These are phyloP conservation scores for Aspergillus sp. DNA, from an alignment of 2,329 filamentous ascomycete species.

Conservation along the genomic window DNA sequence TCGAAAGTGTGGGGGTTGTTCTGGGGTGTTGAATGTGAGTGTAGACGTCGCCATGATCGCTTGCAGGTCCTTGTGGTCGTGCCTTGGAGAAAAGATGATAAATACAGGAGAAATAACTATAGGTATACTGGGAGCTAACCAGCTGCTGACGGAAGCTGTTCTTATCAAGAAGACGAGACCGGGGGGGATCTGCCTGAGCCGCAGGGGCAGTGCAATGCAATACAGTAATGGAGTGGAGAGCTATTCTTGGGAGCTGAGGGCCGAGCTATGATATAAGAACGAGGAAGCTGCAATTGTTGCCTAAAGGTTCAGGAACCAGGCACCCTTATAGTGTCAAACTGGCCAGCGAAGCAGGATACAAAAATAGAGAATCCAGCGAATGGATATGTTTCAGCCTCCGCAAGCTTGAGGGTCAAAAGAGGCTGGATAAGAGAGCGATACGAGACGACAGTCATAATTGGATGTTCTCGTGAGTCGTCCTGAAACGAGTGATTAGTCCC, in stretches of 20 bases:
- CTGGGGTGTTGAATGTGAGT: background rate
- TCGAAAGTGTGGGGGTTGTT: slow-evolving; percentile 18
- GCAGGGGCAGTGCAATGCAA: slow-evolving; percentile 14
- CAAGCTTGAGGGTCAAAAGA: background rate
- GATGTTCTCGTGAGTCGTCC: background rate
- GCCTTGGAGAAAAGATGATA: background rate
- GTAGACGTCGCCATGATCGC: slow-evolving; percentile 7
- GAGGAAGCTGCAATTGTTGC: slow-evolving; percentile 17
- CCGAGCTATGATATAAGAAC: slow-evolving; percentile 16
- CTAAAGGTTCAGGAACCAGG: slow-evolving; percentile 11
- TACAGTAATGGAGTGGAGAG: slow-evolving; percentile 1
- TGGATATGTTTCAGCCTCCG: slow-evolving; percentile 13
- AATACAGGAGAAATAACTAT: slow-evolving; percentile 1
- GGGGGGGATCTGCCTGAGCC: slow-evolving; percentile 7
- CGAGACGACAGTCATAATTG: slow-evolving; percentile 7
- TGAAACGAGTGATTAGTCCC: background rate
- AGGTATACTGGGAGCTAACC: background rate
- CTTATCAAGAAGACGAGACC: background rate
- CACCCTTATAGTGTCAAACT: background rate
- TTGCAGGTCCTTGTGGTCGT: background rate
- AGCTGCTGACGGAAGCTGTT: background rate
- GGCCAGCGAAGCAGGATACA: slow-evolving; percentile 15
- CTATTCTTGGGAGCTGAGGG: background rate
- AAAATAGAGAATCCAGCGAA: slow-evolving; percentile 1
- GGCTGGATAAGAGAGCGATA: background rate